These are phyloP conservation scores for Nannochloris sp. DNA, from an alignment of 139 green algal genomes.

Conservation along the genomic window DNA sequence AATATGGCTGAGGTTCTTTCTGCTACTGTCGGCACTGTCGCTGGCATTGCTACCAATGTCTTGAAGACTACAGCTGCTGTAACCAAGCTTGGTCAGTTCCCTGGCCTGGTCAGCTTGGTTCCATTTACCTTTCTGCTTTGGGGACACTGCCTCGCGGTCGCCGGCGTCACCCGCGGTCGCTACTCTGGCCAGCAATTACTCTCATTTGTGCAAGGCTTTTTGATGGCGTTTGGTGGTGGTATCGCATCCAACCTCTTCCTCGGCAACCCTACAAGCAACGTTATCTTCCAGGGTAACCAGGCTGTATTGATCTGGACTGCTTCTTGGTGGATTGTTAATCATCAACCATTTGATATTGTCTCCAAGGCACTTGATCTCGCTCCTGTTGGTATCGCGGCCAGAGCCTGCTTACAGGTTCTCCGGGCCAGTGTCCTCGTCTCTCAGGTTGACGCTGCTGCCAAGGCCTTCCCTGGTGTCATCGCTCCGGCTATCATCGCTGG, in stretches of 20 bases:
- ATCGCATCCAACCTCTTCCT: not conserved
- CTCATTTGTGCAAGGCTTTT: not conserved
- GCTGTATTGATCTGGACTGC: not conserved
- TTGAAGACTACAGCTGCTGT: not conserved
- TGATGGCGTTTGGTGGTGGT: constrained; percentile 7
- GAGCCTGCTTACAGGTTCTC: constrained; percentile 4
- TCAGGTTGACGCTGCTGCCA: constrained; percentile 1
- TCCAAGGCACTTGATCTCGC: not conserved
- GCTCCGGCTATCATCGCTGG: constrained; percentile 4
- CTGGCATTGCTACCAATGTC: not conserved
- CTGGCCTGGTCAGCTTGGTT: not conserved
- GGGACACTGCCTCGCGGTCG: constrained; percentile 4
- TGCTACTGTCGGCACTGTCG: too few relatives aligned
- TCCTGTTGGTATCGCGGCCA: not conserved
- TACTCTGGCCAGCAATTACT: not conserved
- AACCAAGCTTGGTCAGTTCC: not conserved
- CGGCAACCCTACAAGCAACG: not conserved
- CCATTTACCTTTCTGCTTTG: not conserved
- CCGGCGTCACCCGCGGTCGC: not conserved
- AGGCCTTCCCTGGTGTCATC: not conserved
- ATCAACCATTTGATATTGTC: not conserved
- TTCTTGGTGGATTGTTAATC: constrained; percentile 7
- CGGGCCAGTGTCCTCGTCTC: not conserved
- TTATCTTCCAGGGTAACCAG: constrained; percentile 7
- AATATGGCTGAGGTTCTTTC: too few relatives aligned